phyloP scores from a whole-genome alignment of 768 basidiomycete species.

The Lyophyllum shimeji region DNA sequence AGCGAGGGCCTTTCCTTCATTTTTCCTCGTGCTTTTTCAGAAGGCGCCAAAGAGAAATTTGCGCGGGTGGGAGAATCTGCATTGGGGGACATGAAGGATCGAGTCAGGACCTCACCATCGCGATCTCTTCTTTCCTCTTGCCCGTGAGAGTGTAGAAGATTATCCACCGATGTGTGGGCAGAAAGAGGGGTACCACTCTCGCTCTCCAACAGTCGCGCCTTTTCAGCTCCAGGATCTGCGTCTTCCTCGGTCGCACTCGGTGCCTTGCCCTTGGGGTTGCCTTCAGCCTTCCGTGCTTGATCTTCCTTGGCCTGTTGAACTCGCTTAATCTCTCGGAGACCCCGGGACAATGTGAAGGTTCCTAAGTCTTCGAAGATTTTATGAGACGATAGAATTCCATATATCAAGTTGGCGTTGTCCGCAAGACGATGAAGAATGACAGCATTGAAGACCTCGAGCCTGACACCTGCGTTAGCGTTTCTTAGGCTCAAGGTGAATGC shows the following conservation, averaged over 20 bases:
- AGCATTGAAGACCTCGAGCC: conserved; percentile 90
- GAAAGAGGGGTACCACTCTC: conserved; percentile 36
- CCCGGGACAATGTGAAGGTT: conserved; percentile 86
- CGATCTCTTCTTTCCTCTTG: conserved; percentile 18
- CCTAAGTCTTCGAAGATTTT: conserved; percentile 87
- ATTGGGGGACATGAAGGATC: conserved; percentile 43
- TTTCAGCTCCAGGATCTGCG: conserved; percentile 55
- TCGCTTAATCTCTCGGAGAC: conserved; percentile 80
- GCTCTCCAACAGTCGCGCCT: conserved; percentile 60
- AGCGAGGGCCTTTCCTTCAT: conserved; percentile 72
- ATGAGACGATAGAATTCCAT: conserved; percentile 82
- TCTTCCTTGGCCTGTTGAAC: conserved; percentile 74
- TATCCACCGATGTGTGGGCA: conserved; percentile 18
- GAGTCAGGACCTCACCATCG: conserved; percentile 34
- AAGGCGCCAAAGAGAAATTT: conserved; percentile 37
- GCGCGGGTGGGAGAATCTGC: conserved; percentile 31
- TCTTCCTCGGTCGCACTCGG: conserved; percentile 32
- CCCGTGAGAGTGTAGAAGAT: conserved; percentile 11
- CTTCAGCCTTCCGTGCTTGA: conserved; percentile 41
- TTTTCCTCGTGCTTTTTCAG: conserved; percentile 93
- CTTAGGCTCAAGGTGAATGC: neutral
- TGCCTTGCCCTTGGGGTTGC: conserved; percentile 37
- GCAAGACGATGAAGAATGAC: conserved; percentile 75
- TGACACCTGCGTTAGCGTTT: conserved; percentile 25
- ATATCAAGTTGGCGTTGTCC: conserved; percentile 86